Conservation (phyloP, 2,329 filamentous ascomycete species). For the Penicillium sp. region DNA sequence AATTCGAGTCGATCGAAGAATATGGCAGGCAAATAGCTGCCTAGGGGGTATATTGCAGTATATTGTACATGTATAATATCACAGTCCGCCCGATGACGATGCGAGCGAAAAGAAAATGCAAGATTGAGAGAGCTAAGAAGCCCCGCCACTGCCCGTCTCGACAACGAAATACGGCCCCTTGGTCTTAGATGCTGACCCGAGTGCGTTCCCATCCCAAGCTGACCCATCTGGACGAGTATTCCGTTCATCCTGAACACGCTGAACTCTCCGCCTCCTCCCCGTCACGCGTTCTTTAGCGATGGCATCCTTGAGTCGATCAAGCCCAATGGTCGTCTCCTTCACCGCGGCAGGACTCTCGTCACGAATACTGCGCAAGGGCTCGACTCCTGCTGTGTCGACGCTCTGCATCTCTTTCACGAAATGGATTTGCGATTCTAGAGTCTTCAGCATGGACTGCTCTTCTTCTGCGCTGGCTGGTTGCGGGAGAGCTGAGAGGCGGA, state of each 20-base stretch:
- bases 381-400: constrained; percentile 70
- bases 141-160: constrained; percentile 40
- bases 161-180: constrained; percentile 76
- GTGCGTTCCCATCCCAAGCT: constrained; percentile 67
- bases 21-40: not conserved
- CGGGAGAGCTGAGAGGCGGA: constrained; percentile 85
- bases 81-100: not conserved
- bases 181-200: constrained; percentile 64
- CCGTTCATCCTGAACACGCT: constrained; percentile 33
- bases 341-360: constrained; percentile 58
- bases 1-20: not conserved
- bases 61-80: not conserved
- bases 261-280: constrained; percentile 48
- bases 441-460: constrained; percentile 69
- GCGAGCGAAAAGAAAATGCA: not conserved
- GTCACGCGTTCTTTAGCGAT: constrained; percentile 42
- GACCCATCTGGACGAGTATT: constrained; percentile 42
- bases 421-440: constrained; percentile 76
- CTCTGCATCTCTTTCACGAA: constrained; percentile 86
- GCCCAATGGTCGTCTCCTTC: constrained; percentile 40
- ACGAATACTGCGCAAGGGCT: constrained; percentile 73
- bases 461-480: constrained; percentile 62
- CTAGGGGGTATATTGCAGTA: constrained; percentile 1
- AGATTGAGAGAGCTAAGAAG: not conserved
- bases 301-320: constrained; percentile 37